Percentiles rank a stretch among this genome's conserved stretches.
These are phyloP conservation scores for Simplicillium sp. DNA, from an alignment of 2,329 filamentous ascomycete species.

Conservation along the genomic window DNA sequence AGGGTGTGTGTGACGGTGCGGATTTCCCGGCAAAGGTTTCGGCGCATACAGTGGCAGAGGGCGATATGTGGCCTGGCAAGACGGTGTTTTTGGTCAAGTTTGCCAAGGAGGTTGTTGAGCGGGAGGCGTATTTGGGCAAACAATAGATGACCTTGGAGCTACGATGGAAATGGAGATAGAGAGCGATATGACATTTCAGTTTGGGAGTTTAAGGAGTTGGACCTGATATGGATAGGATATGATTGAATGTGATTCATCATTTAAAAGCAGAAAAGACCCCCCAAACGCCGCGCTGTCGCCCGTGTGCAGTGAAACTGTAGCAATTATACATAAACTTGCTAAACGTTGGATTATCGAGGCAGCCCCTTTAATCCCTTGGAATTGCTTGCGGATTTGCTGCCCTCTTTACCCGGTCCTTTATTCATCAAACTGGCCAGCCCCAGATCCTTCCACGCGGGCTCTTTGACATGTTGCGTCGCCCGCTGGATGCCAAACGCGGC, in stretches of 20 bases:
- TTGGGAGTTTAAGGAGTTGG: constrained; percentile 2
- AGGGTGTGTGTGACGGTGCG: constrained; percentile 89
- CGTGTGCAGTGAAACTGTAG: background rate
- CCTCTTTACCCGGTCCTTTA: constrained; percentile 37
- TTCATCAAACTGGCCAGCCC: constrained; percentile 63
- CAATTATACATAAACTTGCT: too few species aligned
- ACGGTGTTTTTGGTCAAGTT: constrained; percentile 96
- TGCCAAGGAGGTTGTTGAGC: constrained; percentile 78
- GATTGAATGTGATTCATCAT: background rate
- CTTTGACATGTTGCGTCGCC: constrained; percentile 62
- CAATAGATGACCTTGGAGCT: constrained; percentile 20
- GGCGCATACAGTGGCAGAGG: constrained; percentile 66
- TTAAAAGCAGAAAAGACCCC: background rate
- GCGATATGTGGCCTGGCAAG: constrained; percentile 90
- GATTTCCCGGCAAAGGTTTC: constrained; percentile 84
- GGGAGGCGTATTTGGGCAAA: constrained; percentile 73
- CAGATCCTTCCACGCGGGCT: constrained; percentile 71
- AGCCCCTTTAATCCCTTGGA: constrained; percentile 9
- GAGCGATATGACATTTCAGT: constrained; percentile 2
- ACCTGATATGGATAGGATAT: background rate
- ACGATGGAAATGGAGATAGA: too few species aligned
- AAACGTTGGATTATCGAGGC: constrained; percentile 11
- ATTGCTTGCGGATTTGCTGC: constrained; percentile 5
- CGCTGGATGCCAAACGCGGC: constrained; percentile 79
- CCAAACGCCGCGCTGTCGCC: background rate